Percentiles rank a stretch among this genome's conserved stretches.
phyloP scores from a whole-genome alignment of 1,284 basidiomycete genomes.

The Phlebopus sp. region DNA sequence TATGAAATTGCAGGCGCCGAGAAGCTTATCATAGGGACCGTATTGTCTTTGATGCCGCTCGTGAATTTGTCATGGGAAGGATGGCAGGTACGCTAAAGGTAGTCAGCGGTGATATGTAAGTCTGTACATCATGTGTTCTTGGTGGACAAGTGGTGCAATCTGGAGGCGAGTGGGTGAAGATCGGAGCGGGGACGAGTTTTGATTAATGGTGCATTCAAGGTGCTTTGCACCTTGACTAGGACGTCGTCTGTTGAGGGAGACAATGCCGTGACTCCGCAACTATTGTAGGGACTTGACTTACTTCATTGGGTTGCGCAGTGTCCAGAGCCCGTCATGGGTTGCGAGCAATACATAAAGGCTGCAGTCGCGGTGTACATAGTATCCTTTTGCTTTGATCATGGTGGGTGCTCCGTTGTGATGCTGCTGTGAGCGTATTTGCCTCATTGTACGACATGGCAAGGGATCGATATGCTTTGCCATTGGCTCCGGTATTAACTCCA shows the following conservation, averaged over 20 bases:
- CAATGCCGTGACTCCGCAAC: not conserved
- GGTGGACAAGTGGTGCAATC: constrained; percentile 19
- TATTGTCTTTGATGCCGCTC: constrained; percentile 64
- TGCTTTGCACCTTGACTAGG: constrained; percentile 16
- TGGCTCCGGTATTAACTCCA: constrained; percentile 7
- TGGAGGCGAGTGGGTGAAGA: constrained; percentile 48
- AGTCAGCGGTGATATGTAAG: constrained; percentile 57
- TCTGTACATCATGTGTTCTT: constrained; percentile 5
- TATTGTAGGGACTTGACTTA: no score
- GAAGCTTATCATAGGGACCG: constrained; percentile 50
- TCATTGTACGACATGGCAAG: constrained; percentile 1
- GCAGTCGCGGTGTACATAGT: no score
- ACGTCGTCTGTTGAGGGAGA: not conserved
- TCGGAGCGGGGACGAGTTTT: constrained; percentile 48
- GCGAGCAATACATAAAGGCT: no score
- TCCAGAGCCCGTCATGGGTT: no score
- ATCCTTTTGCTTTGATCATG: no score
- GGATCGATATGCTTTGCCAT: constrained; percentile 13
- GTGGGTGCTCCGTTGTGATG: no score
- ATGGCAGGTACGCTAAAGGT: constrained; percentile 60
- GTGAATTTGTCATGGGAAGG: constrained; percentile 56
- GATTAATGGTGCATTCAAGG: constrained; percentile 63
- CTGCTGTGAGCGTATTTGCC: no score
- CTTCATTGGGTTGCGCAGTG: no score
- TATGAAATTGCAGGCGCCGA: no score